Evolutionary conservation across 2,329 filamentous ascomycete genomes (phyloP).

Genomic region (Exophiala spinifera): DNA sequence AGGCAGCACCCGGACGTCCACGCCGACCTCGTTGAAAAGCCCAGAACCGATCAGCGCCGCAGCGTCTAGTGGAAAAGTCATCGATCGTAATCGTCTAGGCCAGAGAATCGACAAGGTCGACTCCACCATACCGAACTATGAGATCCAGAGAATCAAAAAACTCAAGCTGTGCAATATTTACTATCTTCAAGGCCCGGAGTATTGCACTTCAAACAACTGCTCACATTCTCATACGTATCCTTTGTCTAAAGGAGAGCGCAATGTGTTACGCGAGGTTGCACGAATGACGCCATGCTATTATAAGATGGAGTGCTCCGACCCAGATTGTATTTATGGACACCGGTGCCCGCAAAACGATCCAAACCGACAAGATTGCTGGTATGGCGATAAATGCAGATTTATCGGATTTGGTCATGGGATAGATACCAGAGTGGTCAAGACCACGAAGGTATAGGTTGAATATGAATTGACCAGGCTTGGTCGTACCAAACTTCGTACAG

Average conservation of each 20-base stretch:
- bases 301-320: conserved; percentile 56
- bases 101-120: conserved; percentile 57
- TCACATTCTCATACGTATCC: conserved; percentile 56
- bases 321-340: conserved; percentile 63
- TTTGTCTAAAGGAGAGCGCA: conserved; percentile 52
- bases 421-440: conserved; percentile 56
- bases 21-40: conserved; percentile 37
- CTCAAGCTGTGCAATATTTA: conserved; percentile 62
- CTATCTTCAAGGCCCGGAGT: conserved; percentile 51
- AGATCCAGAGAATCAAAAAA: conserved; percentile 59
- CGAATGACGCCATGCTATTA: conserved; percentile 62
- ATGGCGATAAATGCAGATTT: conserved; percentile 57
- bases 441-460: conserved; percentile 39
- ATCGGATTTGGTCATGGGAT: conserved; percentile 56
- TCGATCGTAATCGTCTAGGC: conserved; percentile 57
- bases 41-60: conserved; percentile 41
- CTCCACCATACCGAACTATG: conserved; percentile 51
- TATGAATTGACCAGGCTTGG: neutral
- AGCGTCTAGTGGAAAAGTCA: conserved; percentile 35
- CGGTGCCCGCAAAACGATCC: conserved; percentile 55
- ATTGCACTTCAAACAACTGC: conserved; percentile 57
- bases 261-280: conserved; percentile 56
- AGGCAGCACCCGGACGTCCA: conserved; percentile 22
- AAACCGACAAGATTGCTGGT: conserved; percentile 55
- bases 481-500: neutral